Evolutionary conservation across 2,329 filamentous ascomycete genomes (phyloP), one percentile per base, ranked within the genome.

Genomic region (Claviceps lovelessii): DNA sequence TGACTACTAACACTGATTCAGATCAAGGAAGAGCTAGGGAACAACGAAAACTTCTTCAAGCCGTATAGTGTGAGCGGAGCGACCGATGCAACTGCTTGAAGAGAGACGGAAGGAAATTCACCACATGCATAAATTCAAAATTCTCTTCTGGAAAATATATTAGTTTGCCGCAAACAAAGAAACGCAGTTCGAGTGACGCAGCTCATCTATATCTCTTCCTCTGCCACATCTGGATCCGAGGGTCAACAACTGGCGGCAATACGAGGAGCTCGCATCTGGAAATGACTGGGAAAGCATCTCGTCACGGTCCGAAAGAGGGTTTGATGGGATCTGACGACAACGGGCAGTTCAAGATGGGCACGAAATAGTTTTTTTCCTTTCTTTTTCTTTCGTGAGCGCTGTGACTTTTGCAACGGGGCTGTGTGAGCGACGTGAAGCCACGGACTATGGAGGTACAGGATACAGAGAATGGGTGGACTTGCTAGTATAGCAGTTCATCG

Each of bases 1-100:
- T 11, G 28, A 11, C 29, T 23, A 17, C 39, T 49, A 33, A 56
- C 46, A 13, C 44, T 33, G n/a, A 47, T 47, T 29, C 61, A 95
- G 90, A 83, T 96, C 65, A 95, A 94, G 71, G 93, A 98, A 69
- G 93, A 97, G 69, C 79, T 97, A 53, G 82, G 86, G 58, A 89
- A 84, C 63, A 81, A 96, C 66, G 77, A 84, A 0, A 84, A 90
- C 47, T 97, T 96, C 72, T 77, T 98, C 63, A 81, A 80, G 60
- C 78, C 85, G 44, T 93, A 88, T 68, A 81, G 77, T 61, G 77
- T 82, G 54, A 74, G 74, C 63, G 64, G 70, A 46, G 67, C 68
- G 52, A 70, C 67, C 31, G 70, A 73, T 52, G 61, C 68, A 48
- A 64, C 68, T 23, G 68, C 66, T 50, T 70, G 66, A 67, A 28